Conservation (phyloP, 345 rosid genomes). For the sweet orange (Citrus sinensis) region DVS_A1.0 CM039167.1:719001-719500, state of each 20-base stretch:
- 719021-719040: too few relatives aligned
- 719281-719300: conserved; percentile 53
- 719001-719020: too few relatives aligned
- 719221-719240: neutral
- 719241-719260: neutral
- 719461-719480: conserved; percentile 42
- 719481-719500: conserved; percentile 53
- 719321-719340: conserved; percentile 32
- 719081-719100: too few relatives aligned
- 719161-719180: neutral
- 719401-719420: conserved; percentile 16
- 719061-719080: too few relatives aligned
- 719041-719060: too few relatives aligned
- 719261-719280: neutral
- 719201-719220: too few relatives aligned
- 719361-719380: neutral
- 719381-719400: neutral
- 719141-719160: conserved; percentile 2
- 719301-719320: conserved; percentile 36
- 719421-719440: neutral
- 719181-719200: neutral
- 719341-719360: conserved; percentile 19
- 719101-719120: neutral
- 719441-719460: neutral
- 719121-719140: neutral